Evolutionary conservation across 495 filamentous ascomycete genomes (phyloP).

Genomic region (Elasticomyces elasticus): DNA sequence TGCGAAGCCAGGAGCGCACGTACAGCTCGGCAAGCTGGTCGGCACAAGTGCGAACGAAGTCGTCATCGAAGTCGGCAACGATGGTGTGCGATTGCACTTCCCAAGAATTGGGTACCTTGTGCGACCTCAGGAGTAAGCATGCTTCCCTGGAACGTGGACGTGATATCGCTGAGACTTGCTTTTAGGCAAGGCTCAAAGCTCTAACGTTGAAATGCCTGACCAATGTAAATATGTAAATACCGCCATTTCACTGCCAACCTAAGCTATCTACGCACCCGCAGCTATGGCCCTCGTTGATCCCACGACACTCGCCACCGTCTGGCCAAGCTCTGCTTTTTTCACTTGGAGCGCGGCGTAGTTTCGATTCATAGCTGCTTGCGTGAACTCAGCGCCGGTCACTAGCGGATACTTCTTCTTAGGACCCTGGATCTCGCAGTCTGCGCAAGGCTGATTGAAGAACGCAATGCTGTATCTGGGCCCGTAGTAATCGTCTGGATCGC

Average conservation of each 20-base stretch:
- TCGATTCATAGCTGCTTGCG: slow-evolving; percentile 46
- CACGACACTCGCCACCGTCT: not conserved
- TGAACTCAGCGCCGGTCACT: slow-evolving; percentile 50
- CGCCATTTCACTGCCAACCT: not conserved
- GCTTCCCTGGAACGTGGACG: not conserved
- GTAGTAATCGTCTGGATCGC: slow-evolving; percentile 43
- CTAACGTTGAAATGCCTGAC: too few species aligned
- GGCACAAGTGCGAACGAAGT: slow-evolving; percentile 14
- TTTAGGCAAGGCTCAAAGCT: not conserved
- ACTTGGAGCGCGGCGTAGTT: slow-evolving; percentile 44
- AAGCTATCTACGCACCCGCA: not conserved
- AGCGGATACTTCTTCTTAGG: slow-evolving; percentile 51
- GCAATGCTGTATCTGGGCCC: slow-evolving; percentile 53
- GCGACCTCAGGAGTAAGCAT: slow-evolving; percentile 2
- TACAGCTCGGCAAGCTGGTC: slow-evolving; percentile 21
- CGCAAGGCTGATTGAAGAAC: slow-evolving; percentile 57
- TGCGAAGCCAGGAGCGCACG: slow-evolving; percentile 16
- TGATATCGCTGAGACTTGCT: slow-evolving; percentile 22
- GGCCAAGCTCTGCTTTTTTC: slow-evolving; percentile 25
- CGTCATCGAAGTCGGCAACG: slow-evolving; percentile 19
- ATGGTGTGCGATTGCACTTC: slow-evolving; percentile 20
- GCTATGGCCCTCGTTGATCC: not conserved
- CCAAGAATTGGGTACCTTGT: slow-evolving; percentile 19
- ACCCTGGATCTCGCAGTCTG: slow-evolving; percentile 50
- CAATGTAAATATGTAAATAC: too few species aligned